A percentile compares a stretch with the other conserved stretches of the same genome.
Evolutionary conservation across 768 basidiomycete species (phyloP).

Genomic region (Leucogyrophana mollusca): DNA sequence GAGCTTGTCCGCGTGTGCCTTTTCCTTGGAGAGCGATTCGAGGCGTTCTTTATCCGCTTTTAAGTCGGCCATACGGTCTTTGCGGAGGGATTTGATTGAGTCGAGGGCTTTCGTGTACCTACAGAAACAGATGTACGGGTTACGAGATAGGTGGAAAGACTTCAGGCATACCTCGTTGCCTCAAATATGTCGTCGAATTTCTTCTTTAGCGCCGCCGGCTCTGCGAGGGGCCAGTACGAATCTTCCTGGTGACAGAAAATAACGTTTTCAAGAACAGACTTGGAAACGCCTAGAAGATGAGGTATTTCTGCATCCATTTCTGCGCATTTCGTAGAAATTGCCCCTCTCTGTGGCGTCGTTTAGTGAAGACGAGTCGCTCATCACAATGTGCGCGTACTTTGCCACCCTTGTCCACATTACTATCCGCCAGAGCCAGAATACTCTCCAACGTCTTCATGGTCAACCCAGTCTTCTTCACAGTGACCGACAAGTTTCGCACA

Average conservation of each 20-base stretch:
- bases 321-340: constrained; percentile 96
- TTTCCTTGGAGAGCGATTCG: constrained; percentile 74
- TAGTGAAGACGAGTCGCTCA: not conserved
- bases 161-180: constrained; percentile 83
- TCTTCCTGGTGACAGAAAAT: constrained; percentile 99
- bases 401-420: constrained; percentile 60
- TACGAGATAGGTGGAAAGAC: not conserved
- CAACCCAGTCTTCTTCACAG: constrained; percentile 88
- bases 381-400: constrained; percentile 55
- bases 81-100: constrained; percentile 84
- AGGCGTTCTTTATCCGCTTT: constrained; percentile 92
- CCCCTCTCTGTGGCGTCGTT: constrained; percentile 56
- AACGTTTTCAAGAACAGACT: constrained; percentile 97
- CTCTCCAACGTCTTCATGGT: constrained; percentile 98
- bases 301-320: constrained; percentile 97
- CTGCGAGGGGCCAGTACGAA: constrained; percentile 95
- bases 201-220: constrained; percentile 90
- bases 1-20: constrained; percentile 84
- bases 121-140: too few relatives aligned
- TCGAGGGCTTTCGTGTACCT: constrained; percentile 98
- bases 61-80: constrained; percentile 86
- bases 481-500: constrained; percentile 87
- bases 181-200: constrained; percentile 99
- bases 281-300: constrained; percentile 89
- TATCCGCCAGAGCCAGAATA: constrained; percentile 73